A percentile compares a stretch with the other conserved stretches of the same genome.
Conservation (phyloP, 1,284 basidiomycete species). For the Xanthoconium separans region DNA sequence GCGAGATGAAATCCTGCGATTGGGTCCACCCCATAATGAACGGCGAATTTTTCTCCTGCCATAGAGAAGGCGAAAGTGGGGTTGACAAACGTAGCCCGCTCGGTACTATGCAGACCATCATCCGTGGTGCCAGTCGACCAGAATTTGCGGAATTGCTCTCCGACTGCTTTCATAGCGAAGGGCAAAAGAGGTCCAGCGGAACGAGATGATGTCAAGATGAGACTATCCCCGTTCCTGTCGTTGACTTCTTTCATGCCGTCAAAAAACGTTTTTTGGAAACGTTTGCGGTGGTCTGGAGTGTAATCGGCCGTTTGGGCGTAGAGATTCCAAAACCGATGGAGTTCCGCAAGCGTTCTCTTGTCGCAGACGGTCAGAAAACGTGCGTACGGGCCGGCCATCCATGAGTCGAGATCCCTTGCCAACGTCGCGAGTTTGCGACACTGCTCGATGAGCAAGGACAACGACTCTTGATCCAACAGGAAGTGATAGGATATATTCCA, state of each 20-base stretch:
- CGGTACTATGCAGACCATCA: constrained; percentile 22
- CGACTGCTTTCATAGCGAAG: constrained; percentile 17
- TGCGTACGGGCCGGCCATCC: constrained; percentile 45
- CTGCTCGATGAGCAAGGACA: constrained; percentile 41
- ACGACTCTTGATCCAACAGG: constrained; percentile 43
- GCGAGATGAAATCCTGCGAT: constrained; percentile 48
- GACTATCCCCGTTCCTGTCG: neutral
- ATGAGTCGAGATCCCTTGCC: constrained; percentile 38
- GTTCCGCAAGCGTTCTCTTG: constrained; percentile 40
- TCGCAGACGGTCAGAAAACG: constrained; percentile 38
- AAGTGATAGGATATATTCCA: constrained; percentile 65
- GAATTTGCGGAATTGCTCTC: constrained; percentile 34
- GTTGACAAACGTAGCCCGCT: constrained; percentile 38
- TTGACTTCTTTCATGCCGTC: constrained; percentile 15
- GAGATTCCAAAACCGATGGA: constrained; percentile 44
- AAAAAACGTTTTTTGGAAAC: constrained; percentile 20
- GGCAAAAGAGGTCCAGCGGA: constrained; percentile 41
- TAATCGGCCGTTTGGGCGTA: constrained; percentile 30
- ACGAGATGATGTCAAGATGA: constrained; percentile 26
- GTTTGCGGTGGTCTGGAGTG: constrained; percentile 16
- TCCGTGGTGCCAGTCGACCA: constrained; percentile 46
- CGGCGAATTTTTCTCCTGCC: constrained; percentile 40
- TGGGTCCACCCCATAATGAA: constrained; percentile 50
- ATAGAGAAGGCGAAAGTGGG: constrained; percentile 48
- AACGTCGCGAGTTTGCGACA: constrained; percentile 42